These are phyloP conservation scores for Fusarium incarnatum DNA, from an alignment of 2,329 filamentous ascomycete genomes.

Conservation along the genomic window DNA sequence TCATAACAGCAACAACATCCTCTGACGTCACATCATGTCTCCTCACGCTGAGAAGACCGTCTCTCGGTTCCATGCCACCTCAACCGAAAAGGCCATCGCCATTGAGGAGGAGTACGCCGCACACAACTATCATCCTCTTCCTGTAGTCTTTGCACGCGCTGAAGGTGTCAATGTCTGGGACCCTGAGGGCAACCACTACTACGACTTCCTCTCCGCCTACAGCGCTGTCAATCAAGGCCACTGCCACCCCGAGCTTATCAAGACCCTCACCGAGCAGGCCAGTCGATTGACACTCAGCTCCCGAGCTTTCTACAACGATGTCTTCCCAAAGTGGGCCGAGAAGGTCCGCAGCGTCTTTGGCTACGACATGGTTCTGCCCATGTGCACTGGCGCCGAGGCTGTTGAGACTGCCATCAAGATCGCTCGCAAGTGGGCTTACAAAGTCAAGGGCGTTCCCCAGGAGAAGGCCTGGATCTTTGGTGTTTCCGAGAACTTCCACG, in stretches of 20 bases:
- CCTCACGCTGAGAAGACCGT: constrained; percentile 64
- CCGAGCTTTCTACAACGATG: constrained; percentile 39
- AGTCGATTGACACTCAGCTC: constrained; percentile 67
- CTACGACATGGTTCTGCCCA: constrained; percentile 38
- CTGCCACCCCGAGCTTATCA: constrained; percentile 86
- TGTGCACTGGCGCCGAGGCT: constrained; percentile 40
- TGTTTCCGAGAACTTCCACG: constrained; percentile 40
- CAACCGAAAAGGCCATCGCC: constrained; percentile 82
- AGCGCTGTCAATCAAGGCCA: constrained; percentile 41
- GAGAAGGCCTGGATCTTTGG: constrained; percentile 40
- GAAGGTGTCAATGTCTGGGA: constrained; percentile 94
- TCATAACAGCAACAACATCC: constrained; percentile 7
- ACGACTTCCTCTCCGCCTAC: constrained; percentile 98
- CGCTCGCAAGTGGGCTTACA: constrained; percentile 40
- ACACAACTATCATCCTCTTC: constrained; percentile 98
- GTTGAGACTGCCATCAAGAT: constrained; percentile 40
- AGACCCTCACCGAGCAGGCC: constrained; percentile 89
- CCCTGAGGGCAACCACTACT: constrained; percentile 92
- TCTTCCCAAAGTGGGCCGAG: constrained; percentile 41
- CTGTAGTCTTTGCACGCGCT: constrained; percentile 90
- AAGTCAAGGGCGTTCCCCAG: constrained; percentile 39
- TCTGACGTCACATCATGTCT: constrained; percentile 59
- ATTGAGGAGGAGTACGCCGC: constrained; percentile 87
- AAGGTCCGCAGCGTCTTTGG: constrained; percentile 38
- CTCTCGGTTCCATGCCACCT: constrained; percentile 76